Conservation (phyloP, 129 eudicot species). For the Deinandra increscens region DNA sequence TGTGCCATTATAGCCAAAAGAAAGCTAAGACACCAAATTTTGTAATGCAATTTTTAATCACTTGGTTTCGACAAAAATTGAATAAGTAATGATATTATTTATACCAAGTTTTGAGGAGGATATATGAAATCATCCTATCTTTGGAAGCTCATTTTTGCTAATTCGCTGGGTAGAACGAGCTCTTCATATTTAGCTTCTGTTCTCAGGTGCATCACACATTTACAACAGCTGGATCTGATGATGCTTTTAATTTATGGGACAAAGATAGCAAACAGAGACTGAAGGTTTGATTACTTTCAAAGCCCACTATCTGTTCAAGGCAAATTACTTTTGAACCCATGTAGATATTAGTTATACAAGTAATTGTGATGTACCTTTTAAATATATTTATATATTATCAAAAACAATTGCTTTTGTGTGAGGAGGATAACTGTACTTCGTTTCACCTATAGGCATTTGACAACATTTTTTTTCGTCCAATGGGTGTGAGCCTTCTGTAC, state of each 20-base stretch:
- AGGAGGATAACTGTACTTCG: too few relatives aligned
- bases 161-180: slow-evolving; percentile 5
- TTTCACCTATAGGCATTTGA: too few relatives aligned
- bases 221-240: slow-evolving; percentile 98
- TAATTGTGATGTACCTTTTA: not conserved
- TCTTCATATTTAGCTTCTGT: slow-evolving; percentile 8
- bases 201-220: slow-evolving; percentile 80
- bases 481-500: too few relatives aligned
- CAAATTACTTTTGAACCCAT: not conserved
- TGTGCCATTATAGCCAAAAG: too few relatives aligned
- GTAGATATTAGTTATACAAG: not conserved
- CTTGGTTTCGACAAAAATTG: too few relatives aligned
- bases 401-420: too few relatives aligned
- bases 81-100: not conserved
- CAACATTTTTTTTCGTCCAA: too few relatives aligned
- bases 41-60: too few relatives aligned
- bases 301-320: not conserved
- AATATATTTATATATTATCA: too few relatives aligned
- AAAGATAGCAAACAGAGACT: slow-evolving; percentile 97
- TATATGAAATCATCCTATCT: not conserved
- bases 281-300: slow-evolving; percentile 44
- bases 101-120: not conserved
- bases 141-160: not conserved
- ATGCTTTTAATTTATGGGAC: slow-evolving; percentile 94
- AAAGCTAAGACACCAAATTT: too few relatives aligned